phyloP scores from a whole-genome alignment of 2,329 filamentous ascomycete species.

The Alternaria novae-zelandiae region DNA sequence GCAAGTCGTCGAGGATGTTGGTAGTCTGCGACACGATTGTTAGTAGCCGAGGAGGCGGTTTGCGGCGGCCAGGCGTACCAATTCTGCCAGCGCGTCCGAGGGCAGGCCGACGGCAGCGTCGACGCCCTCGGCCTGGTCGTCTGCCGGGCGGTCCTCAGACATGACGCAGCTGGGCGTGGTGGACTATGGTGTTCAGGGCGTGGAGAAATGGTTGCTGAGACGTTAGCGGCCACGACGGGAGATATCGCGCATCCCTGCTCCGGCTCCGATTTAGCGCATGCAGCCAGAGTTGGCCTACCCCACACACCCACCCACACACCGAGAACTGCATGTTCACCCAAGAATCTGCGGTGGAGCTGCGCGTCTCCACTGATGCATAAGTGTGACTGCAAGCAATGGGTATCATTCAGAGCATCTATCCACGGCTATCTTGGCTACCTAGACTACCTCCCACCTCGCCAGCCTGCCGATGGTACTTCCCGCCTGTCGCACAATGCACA shows the following conservation, averaged over 20 bases:
- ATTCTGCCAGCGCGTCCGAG: constrained; percentile 36
- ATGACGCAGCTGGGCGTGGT: constrained; percentile 32
- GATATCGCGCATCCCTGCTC: constrained; percentile 23
- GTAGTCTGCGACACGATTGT: constrained; percentile 33
- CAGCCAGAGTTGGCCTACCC: constrained; percentile 14
- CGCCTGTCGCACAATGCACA: constrained; percentile 83
- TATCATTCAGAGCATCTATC: neutral
- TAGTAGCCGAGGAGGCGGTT: constrained; percentile 22
- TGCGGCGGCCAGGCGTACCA: constrained; percentile 34
- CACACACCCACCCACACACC: constrained; percentile 6
- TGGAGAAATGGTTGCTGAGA: constrained; percentile 27
- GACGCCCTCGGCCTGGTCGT: constrained; percentile 34
- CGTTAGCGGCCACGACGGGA: constrained; percentile 30
- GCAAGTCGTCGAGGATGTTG: constrained; percentile 72
- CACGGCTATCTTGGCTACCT: neutral
- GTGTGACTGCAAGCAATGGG: neutral
- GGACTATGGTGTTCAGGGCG: constrained; percentile 20
- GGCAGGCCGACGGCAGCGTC: constrained; percentile 34
- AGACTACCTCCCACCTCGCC: constrained; percentile 76
- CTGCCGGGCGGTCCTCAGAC: constrained; percentile 46
- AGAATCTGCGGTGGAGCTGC: neutral
- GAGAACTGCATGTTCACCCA: constrained; percentile 6
- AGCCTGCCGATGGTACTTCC: constrained; percentile 81
- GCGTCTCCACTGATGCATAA: neutral
- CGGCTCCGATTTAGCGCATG: constrained; percentile 22